phyloP scores from a whole-genome alignment of 1,139 yeast species.

The Candida gigantensis region DNA sequence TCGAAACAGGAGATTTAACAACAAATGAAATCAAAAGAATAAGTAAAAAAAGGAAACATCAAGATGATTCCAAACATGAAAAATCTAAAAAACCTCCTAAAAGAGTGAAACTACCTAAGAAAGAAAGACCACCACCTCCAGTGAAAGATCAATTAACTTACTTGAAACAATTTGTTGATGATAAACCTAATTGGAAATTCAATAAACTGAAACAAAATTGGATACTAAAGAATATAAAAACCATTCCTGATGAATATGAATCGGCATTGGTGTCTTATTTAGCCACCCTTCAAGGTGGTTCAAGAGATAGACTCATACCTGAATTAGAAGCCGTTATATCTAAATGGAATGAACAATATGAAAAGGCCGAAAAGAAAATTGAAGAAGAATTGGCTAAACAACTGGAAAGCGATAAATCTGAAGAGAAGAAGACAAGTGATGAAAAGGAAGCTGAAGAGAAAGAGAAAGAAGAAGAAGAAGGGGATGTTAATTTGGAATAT shows the following conservation, averaged over 20 bases:
- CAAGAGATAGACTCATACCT: conserved; percentile 56
- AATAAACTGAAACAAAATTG: conserved; percentile 94
- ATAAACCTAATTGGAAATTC: conserved; percentile 78
- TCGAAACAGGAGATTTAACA: conserved; percentile 49
- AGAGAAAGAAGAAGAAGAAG: conserved; percentile 15
- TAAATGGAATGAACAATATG: conserved; percentile 59
- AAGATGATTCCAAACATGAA: conserved; percentile 22
- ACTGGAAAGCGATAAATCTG: conserved; percentile 20
- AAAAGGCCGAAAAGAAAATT: conserved; percentile 39
- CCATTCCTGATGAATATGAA: conserved; percentile 58
- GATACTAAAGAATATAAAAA: conserved; percentile 70
- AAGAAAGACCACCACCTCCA: conserved; percentile 72
- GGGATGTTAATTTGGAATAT: conserved; percentile 14
- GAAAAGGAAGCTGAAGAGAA: conserved; percentile 11
- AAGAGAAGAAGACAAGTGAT: conserved; percentile 13
- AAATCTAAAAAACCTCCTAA: conserved; percentile 57
- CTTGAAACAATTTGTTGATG: conserved; percentile 63
- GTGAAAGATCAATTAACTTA: conserved; percentile 82
- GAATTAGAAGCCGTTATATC: conserved; percentile 50
- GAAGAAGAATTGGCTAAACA: conserved; percentile 35
- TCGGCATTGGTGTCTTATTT: conserved; percentile 58
- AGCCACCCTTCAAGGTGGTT: conserved; percentile 73
- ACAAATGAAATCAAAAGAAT: conserved; percentile 49
- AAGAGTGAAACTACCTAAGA: conserved; percentile 72
- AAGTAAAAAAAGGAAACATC: conserved; percentile 32